Evolutionary conservation across 2,329 filamentous ascomycete genomes (phyloP), one percentile per base, ranked within the genome.

Genomic region (Ophiocordyceps unilateralis): DNA sequence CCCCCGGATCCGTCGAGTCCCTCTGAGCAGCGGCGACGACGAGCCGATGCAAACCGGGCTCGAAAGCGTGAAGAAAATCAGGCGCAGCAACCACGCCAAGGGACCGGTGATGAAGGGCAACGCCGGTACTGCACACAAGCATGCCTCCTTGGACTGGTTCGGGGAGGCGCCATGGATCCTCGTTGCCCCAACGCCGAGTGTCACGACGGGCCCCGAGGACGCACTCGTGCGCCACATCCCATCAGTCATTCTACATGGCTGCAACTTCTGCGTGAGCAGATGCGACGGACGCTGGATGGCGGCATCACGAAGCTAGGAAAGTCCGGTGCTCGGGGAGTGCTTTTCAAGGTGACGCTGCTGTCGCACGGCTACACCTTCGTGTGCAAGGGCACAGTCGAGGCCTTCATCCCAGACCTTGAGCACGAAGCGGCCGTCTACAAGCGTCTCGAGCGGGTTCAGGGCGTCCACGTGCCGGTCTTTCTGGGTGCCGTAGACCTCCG

Each of bases 361-460:
- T 51, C 46, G 3, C 58, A 67, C 46, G 58, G 63, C 46, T 69
- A 69, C 51, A 65, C 58, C 2, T 61, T 69, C 39, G 52, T 63
- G 23, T 52, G 57, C 41, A 70, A 70, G 49, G 59, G 59, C 20
- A 67, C 57, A 1, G 52, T 61, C 2, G 22, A 15, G 20, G 53
- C 46, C 17, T 62, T 61, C 19, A 46, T 59, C 26, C n/a, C 39
- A 5, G 53, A 60, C 45, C 58, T 66, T 7, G 34, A 58, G 45
- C 51, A 63, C 37, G 58, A 67, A 48, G 55, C 53, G 4, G 40
- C 39, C 1, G 51, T 66, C 1, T 67, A 67, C 45, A 10, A 49
- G 12, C 54, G 53, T 17, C 52, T 66, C 0, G 19, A 46, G 40
- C 41, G 49, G 10, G 40, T 62, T 19, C 57, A 68, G 49, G 62